Evolutionary conservation across 78 protist species (phyloP), one percentile per base, ranked within the genome.

Genomic region (Pelomyxa schiedti): DNA sequence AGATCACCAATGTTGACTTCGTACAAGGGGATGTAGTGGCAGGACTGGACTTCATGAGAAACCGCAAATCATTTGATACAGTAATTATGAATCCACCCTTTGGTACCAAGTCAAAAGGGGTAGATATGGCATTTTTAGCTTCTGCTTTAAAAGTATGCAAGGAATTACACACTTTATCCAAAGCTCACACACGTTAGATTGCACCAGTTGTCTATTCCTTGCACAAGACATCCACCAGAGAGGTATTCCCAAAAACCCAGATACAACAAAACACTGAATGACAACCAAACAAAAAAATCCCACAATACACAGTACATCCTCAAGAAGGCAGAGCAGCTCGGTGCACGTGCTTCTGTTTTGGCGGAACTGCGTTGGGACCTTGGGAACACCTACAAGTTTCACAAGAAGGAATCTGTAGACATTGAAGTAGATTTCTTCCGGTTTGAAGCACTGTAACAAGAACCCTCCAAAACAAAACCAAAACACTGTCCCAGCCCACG

Each of bases 71-170:
- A 67, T 71, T 72, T 73, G 81, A 77, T 67, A 72, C 79, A 4
- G 84, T 80, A 39, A 3, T 80, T 9, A 42, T 74, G 74, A 80
- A 80, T 30, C 84, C 84, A 1, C 84, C 84, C 5, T 80, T 80
- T 40, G 84, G 84, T 4, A 76, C 84, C 22, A 47, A 42, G 16
- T 53, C 26, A 4, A 66, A 69, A 3, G 84, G 84, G 1, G 7
- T 73, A 39, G 84, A 80, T 35, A 8, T 80, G 64, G 28, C 39
- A 24, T 80, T 80, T 38, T 70, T 80, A 30, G 43, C 35, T 6
- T 22, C 36, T 16, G 84, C 76, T 2, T 38, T 7, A 26, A 22
- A 64, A 3, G 42, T 77, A n/a, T n/a, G n/a, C n/a, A n/a, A n/a
- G n/a, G n/a, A n/a, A n/a, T n/a, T n/a, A n/a, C n/a, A n/a, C n/a